A percentile compares a stretch with the other conserved stretches of the same genome.
Evolutionary conservation across 2,329 filamentous ascomycete species (phyloP).

Genomic region (Exophiala sp.): DNA sequence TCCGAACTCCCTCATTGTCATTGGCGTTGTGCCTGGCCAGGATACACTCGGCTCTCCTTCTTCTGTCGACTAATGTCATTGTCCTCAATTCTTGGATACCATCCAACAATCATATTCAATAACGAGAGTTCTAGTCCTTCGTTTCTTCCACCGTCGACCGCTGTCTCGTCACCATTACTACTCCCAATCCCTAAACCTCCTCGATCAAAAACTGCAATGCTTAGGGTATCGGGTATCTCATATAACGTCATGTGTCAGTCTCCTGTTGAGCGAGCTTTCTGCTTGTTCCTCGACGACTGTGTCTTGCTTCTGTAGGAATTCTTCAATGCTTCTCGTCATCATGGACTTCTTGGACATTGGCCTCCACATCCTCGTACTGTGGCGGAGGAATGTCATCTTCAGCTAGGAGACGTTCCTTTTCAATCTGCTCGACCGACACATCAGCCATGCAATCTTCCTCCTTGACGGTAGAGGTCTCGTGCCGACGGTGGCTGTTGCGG

Average conservation of each 20-base stretch:
- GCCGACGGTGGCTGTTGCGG: slow-evolving; percentile 32
- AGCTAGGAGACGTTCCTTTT: slow-evolving; percentile 40
- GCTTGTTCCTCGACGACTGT: background rate
- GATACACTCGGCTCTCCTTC: no score
- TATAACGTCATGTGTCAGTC: slow-evolving; percentile 4
- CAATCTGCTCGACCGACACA: slow-evolving; percentile 27
- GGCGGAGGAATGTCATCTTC: slow-evolving; percentile 34
- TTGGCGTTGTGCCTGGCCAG: no score
- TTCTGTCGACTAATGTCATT: no score
- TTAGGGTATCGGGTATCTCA: slow-evolving; percentile 20
- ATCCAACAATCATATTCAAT: no score
- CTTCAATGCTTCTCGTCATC: slow-evolving; percentile 29
- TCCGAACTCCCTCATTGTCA: no score
- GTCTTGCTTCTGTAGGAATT: background rate
- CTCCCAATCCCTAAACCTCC: background rate
- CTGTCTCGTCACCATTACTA: no score
- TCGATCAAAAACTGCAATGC: slow-evolving; percentile 19
- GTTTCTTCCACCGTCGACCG: no score
- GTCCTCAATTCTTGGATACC: no score
- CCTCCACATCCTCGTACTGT: slow-evolving; percentile 32
- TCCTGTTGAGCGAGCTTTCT: no score
- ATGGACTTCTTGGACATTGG: slow-evolving; percentile 15
- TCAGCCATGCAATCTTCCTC: slow-evolving; percentile 35
- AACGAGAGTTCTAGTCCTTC: no score
- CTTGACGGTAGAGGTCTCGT: no score